A percentile compares a stretch with the other conserved stretches of the same genome.
Evolutionary conservation across 768 basidiomycete genomes (phyloP).

Genomic region (Collybia nuda): DNA sequence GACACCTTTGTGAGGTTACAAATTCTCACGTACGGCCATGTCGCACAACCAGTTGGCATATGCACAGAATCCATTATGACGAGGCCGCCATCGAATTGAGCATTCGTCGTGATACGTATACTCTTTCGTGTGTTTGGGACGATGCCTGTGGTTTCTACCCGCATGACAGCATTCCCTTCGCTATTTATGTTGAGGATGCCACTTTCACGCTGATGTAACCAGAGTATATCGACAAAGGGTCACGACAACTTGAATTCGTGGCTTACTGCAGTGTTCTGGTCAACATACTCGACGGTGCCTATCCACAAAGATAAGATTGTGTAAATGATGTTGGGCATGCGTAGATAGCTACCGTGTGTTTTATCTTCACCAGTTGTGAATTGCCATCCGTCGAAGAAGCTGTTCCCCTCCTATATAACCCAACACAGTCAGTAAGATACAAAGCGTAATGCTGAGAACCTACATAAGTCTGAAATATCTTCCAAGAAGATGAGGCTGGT

Average conservation of each 20-base stretch:
- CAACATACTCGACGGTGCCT: conserved; percentile 63
- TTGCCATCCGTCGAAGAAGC: conserved; percentile 82
- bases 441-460: conserved; percentile 17
- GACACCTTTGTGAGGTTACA: neutral
- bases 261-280: conserved; percentile 58
- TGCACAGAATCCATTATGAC: conserved; percentile 83
- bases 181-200: conserved; percentile 67
- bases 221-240: too few relatives aligned
- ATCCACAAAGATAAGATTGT: too few relatives aligned
- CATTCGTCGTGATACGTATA: conserved; percentile 72
- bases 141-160: conserved; percentile 78
- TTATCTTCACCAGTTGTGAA: conserved; percentile 69
- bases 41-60: conserved; percentile 89
- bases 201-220: conserved; percentile 40
- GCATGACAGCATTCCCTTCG: conserved; percentile 81
- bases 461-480: conserved; percentile 58
- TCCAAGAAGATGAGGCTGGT: conserved; percentile 49
- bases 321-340: too few relatives aligned
- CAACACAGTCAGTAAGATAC: conserved; percentile 5
- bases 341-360: too few relatives aligned
- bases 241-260: too few relatives aligned
- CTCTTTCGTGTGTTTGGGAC: conserved; percentile 71
- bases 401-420: conserved; percentile 51
- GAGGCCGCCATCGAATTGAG: conserved; percentile 62
- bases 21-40: conserved; percentile 68